phyloP scores from a whole-genome alignment of 169 alveolate species.

The Plasmodium blacklocki region DNA sequence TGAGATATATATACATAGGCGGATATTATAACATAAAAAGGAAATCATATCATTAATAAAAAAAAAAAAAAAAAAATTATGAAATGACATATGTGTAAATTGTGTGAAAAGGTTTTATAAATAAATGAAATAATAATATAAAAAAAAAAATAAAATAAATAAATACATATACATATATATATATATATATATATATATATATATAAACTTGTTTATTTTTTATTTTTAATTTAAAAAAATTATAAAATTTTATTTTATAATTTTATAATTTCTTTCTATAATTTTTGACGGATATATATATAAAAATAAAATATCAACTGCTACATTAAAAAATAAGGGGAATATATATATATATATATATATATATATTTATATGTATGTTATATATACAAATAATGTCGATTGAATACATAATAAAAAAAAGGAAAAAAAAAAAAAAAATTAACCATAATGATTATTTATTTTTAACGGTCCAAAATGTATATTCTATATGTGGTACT shows the following conservation, averaged over 20 bases:
- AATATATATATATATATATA: not conserved
- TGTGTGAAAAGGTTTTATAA: not conserved
- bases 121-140: not conserved
- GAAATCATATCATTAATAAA: not conserved
- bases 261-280: not conserved
- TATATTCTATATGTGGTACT: not conserved
- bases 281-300: not conserved
- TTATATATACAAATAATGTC: not conserved
- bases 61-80: not conserved
- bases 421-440: not conserved
- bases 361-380: not conserved
- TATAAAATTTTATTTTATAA: constrained; percentile 7
- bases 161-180: not conserved
- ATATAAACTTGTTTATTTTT: not conserved
- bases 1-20: too few species aligned
- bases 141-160: not conserved
- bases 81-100: not conserved
- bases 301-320: not conserved
- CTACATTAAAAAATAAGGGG: not conserved
- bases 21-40: not conserved
- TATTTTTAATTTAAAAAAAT: constrained; percentile 7
- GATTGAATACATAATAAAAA: not conserved
- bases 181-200: not conserved
- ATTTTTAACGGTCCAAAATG: not conserved
- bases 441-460: not conserved